These are phyloP conservation scores for Carex arenaria DNA, from an alignment of 202 grass and related monocot species.

Conservation along the genomic window DNA sequence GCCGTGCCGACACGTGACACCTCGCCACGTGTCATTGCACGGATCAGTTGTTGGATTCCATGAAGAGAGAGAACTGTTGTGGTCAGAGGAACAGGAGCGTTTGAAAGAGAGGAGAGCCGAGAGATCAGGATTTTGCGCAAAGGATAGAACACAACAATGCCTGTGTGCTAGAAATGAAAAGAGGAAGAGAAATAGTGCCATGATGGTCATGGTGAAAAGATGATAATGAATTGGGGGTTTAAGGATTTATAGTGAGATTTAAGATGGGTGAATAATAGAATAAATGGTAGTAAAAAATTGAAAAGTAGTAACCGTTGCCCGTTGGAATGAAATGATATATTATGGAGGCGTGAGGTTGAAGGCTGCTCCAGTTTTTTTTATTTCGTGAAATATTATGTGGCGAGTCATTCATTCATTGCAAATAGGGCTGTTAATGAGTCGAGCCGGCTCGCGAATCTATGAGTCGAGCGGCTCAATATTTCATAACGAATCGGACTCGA, in stretches of 20 bases:
- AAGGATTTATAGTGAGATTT: constrained; percentile 25
- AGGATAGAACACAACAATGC: background rate
- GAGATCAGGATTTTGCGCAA: constrained; percentile 23
- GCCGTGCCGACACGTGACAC: constrained; percentile 41
- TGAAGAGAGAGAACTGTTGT: constrained; percentile 34
- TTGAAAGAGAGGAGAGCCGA: constrained; percentile 60
- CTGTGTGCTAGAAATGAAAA: constrained; percentile 3
- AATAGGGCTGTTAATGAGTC: too few relatives aligned
- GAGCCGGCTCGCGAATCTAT: too few relatives aligned
- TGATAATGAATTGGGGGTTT: background rate
- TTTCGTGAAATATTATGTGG: background rate
- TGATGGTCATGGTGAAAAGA: background rate
- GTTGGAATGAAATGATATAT: background rate
- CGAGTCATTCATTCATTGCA: background rate
- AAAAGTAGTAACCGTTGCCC: constrained; percentile 5
- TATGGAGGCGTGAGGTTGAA: background rate
- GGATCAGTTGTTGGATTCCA: constrained; percentile 50
- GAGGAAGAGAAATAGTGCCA: constrained; percentile 24
- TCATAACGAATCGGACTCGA: too few relatives aligned
- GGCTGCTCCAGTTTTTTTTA: background rate
- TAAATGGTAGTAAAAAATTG: constrained; percentile 8
- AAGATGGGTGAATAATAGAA: background rate
- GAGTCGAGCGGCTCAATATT: too few relatives aligned
- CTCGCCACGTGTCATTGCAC: constrained; percentile 53
- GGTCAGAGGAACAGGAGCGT: constrained; percentile 35